phyloP scores from a whole-genome alignment of 2,329 filamentous ascomycete genomes.

The Sporothrix luriei region DNA sequence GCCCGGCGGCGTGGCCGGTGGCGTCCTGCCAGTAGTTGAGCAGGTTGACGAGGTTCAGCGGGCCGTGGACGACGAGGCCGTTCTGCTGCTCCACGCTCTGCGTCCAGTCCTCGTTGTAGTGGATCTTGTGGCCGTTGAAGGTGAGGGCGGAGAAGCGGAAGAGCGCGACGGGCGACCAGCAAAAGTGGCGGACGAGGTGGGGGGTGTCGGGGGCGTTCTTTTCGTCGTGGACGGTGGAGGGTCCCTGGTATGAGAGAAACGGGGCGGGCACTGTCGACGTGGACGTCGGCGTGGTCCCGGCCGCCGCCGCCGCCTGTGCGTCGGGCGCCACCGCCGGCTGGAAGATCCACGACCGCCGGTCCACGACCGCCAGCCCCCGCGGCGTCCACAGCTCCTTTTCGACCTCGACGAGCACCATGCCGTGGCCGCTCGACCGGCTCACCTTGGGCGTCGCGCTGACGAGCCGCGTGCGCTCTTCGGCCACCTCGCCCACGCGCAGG shows the following conservation, averaged over 20 bases:
- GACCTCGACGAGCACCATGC: constrained; percentile 66
- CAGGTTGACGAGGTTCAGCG: constrained; percentile 73
- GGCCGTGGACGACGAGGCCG: constrained; percentile 76
- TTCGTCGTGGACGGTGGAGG: not conserved
- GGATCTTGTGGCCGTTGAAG: constrained; percentile 84
- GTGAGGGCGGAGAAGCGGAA: constrained; percentile 85
- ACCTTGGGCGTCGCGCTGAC: constrained; percentile 58
- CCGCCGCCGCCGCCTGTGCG: no score
- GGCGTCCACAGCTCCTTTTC: constrained; percentile 61
- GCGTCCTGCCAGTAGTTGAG: constrained; percentile 66
- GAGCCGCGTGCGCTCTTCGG: constrained; percentile 41
- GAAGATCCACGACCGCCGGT: constrained; percentile 57
- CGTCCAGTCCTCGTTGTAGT: constrained; percentile 72
- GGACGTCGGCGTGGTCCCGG: not conserved
- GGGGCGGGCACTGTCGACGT: not conserved
- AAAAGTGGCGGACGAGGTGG: not conserved
- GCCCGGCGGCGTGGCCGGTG: constrained; percentile 31
- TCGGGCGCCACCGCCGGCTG: constrained; percentile 40
- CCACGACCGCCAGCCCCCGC: constrained; percentile 55
- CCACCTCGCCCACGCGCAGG: not conserved
- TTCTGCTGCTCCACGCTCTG: constrained; percentile 68
- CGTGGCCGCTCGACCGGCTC: constrained; percentile 56
- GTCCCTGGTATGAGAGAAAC: not conserved
- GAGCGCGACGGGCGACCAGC: constrained; percentile 56
- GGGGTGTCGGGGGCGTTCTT: not conserved